Evolutionary conservation across 2,329 filamentous ascomycete species (phyloP), one percentile per base, ranked within the genome.

Genomic region (Botryotinia globosa): DNA sequence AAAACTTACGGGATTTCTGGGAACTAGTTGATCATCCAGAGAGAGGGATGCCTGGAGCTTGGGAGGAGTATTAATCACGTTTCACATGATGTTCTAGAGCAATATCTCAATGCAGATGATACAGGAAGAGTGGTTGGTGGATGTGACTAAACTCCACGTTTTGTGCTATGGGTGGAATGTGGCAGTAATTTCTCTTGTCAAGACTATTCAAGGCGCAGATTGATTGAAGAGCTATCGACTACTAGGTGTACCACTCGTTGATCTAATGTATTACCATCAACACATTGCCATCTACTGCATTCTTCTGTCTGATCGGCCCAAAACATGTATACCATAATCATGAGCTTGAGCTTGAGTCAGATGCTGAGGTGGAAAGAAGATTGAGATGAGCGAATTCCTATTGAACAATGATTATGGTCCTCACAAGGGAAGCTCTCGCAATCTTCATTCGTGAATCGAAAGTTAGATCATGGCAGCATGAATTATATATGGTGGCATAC

Each of bases 61-160:
- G 69, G 69, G n/a, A 8, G 51, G 51, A 18, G 3, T 18, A 2
- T 56, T 18, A 18, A 4, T 56, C 0, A 18, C 3, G 0, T 56
- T 56, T 32, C 7, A 29, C 6, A 1, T 18, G n/a, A 29, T 54
- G 0, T 29, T 6, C 1, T 54, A 16, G n/a, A 54, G 8, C 0
- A 3, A 2, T 6, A 29, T 1, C 4, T n/a, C n/a, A 56, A 18
- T 29, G n/a, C 16, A 18, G n/a, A 18, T 56, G 51, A 56, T 18
- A 18, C 18, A 18, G 51, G 3, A 4, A 56, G 0, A 0, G 0
- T 18, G 14, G 3, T 29, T 56, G n/a, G n/a, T 32, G 3, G 2
- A 56, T 0, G n/a, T 0, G 7, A n/a, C 14, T 56, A 18, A 18
- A 8, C 0, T 29, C n/a, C 1, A 29, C 14, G 7, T 29, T 9